Evolutionary conservation across 208 protist genomes (phyloP).

Genomic region (Wallacemonas sp.): DNA sequence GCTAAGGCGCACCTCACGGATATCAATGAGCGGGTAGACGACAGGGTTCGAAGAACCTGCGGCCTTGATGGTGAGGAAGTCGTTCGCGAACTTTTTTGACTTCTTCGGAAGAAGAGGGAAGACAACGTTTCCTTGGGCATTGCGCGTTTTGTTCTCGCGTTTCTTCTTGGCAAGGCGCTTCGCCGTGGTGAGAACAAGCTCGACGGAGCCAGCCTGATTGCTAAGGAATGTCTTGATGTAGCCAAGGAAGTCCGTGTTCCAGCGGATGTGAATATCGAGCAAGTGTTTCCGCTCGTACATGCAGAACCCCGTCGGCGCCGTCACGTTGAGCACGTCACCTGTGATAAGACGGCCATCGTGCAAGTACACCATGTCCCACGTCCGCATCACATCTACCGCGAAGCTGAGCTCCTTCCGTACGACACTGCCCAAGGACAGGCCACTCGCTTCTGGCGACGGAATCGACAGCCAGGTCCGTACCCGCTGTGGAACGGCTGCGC

Average conservation of each 20-base stretch:
- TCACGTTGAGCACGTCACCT: slow-evolving; percentile 64
- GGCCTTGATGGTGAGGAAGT: slow-evolving; percentile 62
- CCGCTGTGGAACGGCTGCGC: not conserved
- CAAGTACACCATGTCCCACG: slow-evolving; percentile 86
- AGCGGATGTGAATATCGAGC: slow-evolving; percentile 62
- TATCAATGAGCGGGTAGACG: slow-evolving; percentile 41
- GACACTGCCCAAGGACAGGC: slow-evolving; percentile 26
- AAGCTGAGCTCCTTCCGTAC: slow-evolving; percentile 38
- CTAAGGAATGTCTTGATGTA: slow-evolving; percentile 45
- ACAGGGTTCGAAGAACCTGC: slow-evolving; percentile 48
- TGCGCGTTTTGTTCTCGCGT: slow-evolving; percentile 52
- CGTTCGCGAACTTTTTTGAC: slow-evolving; percentile 37
- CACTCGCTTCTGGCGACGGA: not conserved
- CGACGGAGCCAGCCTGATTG: slow-evolving; percentile 50
- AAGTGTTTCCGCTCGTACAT: slow-evolving; percentile 73
- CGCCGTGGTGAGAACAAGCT: slow-evolving; percentile 57
- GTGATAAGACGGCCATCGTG: slow-evolving; percentile 64
- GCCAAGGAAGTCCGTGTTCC: slow-evolving; percentile 56
- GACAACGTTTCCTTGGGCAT: slow-evolving; percentile 53
- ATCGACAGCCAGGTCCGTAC: slow-evolving; percentile 7
- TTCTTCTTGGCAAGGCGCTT: slow-evolving; percentile 67
- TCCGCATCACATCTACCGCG: slow-evolving; percentile 72
- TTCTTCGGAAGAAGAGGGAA: slow-evolving; percentile 44
- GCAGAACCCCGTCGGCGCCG: slow-evolving; percentile 45
- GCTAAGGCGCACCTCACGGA: slow-evolving; percentile 59